Base-by-base conservation (phyloP, 495 filamentous ascomycete genomes). In the Penicillium crystallinum region DNA sequence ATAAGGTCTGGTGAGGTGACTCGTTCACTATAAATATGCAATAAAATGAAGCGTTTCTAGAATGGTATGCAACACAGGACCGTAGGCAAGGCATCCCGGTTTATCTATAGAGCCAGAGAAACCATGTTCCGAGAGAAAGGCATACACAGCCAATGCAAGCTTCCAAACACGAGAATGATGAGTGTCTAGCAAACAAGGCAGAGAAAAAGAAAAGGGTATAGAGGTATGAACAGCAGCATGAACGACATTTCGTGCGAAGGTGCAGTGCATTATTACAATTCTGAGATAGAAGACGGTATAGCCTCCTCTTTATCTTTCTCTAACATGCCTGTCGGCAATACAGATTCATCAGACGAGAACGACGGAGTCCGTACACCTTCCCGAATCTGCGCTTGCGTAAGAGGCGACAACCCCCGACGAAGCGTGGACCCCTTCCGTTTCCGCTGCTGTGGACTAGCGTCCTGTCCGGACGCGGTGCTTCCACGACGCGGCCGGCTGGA, bases 371-470 rank as follows among this genome's bases (percentile, higher is more conserved):
- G 64, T 18, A 72, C 62, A 33, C 72, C 70, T 43, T 77, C 74
- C 11, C 72, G 60, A 18, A 73, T 63, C 41, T 72, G 71, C n/a
- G 71, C 69, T 51, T 74, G 71, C 10, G 74, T 72, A 9, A 77
- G 52, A 49, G 74, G 71, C 19, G 74, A 75, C 27, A 72, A 31
- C 2, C 72, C 71, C 22, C 68, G 70, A 8, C 67, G 58, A 15
- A 67, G 50, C 9, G 64, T 57, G 29, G 70, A 66, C 2, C 69
- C 61, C 41, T 63, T 71, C 52, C 69, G 66, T 46, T 64, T 69
- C 25, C 67, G 67, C 45, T 64, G 62, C 25, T 68, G 65, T 7
- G 65, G 69, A 19, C 43, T 62, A 2, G 65, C 61, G 12, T 70
- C 63, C 5, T 60, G 53, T 9, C 62, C 63, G 1, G 69, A 65